phyloP scores from a whole-genome alignment of 2,329 filamentous ascomycete genomes.

The Ascochyta viciae-villosae region DNA sequence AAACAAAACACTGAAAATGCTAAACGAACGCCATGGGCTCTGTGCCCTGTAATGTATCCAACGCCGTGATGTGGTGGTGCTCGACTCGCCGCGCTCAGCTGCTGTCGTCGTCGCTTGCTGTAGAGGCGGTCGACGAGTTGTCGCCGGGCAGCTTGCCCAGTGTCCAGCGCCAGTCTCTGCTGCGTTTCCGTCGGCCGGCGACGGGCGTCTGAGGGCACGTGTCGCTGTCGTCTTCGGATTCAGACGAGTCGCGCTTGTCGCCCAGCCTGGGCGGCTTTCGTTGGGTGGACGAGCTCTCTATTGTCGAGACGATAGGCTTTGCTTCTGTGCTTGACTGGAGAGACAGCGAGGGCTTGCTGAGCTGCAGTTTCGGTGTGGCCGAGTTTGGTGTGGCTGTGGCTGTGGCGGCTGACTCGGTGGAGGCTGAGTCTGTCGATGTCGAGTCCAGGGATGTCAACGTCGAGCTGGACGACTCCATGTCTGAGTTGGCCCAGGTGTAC shows the following conservation, averaged over 20 bases:
- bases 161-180: slow-evolving; percentile 65
- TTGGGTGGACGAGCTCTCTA: slow-evolving; percentile 35
- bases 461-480: slow-evolving; percentile 56
- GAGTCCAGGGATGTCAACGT: slow-evolving; percentile 34
- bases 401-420: slow-evolving; percentile 19
- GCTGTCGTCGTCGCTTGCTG: slow-evolving; percentile 39
- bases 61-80: not conserved
- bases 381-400: slow-evolving; percentile 24
- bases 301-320: slow-evolving; percentile 24
- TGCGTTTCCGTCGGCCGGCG: slow-evolving; percentile 60
- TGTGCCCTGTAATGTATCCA: slow-evolving; percentile 17
- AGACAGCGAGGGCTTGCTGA: slow-evolving; percentile 22
- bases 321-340: slow-evolving; percentile 23
- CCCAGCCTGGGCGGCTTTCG: slow-evolving; percentile 39
- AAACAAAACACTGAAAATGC: slow-evolving; percentile 40
- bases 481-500: slow-evolving; percentile 64
- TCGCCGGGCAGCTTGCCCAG: slow-evolving; percentile 53
- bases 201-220: slow-evolving; percentile 61
- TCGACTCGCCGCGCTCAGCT: slow-evolving; percentile 21
- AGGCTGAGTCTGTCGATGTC: slow-evolving; percentile 21
- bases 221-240: slow-evolving; percentile 57
- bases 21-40: slow-evolving; percentile 29
- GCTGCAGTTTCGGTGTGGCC: slow-evolving; percentile 12
- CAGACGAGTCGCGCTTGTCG: slow-evolving; percentile 55
- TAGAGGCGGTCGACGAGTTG: slow-evolving; percentile 32